Conservation (phyloP, 768 basidiomycete genomes). For the Tulasnella sp. region DNA sequence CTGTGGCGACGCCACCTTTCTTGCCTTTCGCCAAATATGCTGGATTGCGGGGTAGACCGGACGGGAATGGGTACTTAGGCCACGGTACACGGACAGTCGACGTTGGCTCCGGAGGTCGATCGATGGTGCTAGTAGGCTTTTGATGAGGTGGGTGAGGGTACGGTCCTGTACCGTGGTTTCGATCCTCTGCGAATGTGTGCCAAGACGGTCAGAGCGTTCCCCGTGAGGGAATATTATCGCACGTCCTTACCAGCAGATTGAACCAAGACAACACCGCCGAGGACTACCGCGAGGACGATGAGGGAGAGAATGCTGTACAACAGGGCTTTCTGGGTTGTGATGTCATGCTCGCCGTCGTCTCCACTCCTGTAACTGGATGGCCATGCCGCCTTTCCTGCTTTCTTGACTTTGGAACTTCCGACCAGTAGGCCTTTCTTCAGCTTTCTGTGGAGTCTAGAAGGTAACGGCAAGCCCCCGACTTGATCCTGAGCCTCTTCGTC, state of each 20-base stretch:
- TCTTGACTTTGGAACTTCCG: conserved; percentile 1
- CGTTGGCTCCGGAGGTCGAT: neutral
- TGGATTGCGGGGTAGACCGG: conserved; percentile 38
- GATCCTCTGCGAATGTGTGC: neutral
- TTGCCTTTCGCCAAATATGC: conserved; percentile 54
- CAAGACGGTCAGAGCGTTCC: neutral
- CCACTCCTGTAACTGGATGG: neutral
- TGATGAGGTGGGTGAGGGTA: conserved; percentile 14
- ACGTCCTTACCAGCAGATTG: neutral
- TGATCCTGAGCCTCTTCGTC: conserved; percentile 13
- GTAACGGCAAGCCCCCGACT: conserved; percentile 7
- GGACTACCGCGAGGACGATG: conserved; percentile 6
- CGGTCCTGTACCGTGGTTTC: conserved; percentile 11
- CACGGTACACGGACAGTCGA: conserved; percentile 5
- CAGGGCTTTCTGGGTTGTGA: conserved; percentile 14
- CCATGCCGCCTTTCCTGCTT: neutral
- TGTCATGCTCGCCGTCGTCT: conserved; percentile 5
- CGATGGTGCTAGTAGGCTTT: neutral
- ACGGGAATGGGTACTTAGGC: conserved; percentile 8
- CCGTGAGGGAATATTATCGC: neutral
- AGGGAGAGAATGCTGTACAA: conserved; percentile 17
- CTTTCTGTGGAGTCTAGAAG: conserved; percentile 18
- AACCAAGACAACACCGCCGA: conserved; percentile 14
- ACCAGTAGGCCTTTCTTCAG: conserved; percentile 14
- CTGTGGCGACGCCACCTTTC: conserved; percentile 81